Evolutionary conservation across 2,329 filamentous ascomycete genomes (phyloP).

Genomic region (Fusarium decemcellulare): DNA sequence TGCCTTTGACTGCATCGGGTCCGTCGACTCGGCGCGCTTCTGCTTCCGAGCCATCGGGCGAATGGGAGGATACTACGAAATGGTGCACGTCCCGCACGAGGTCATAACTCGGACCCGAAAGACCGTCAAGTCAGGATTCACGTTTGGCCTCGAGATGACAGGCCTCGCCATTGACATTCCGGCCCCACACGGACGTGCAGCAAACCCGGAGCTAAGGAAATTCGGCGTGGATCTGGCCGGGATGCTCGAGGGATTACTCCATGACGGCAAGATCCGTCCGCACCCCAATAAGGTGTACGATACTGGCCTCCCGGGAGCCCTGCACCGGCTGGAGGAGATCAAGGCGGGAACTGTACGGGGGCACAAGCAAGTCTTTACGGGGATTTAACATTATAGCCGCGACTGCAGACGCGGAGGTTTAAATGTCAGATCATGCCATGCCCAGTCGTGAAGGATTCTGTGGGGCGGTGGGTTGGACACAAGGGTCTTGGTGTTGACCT

Average conservation of each 20-base stretch:
- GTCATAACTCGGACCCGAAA: slow-evolving; percentile 11
- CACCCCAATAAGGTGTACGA: slow-evolving; percentile 9
- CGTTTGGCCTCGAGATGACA: slow-evolving; percentile 12
- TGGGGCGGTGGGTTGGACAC: too few relatives aligned
- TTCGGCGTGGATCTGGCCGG: slow-evolving; percentile 12
- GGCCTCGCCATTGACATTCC: slow-evolving; percentile 15
- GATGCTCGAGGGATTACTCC: slow-evolving; percentile 11
- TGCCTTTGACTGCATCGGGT: slow-evolving; percentile 11
- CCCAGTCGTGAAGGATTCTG: too few relatives aligned
- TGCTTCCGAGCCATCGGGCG: slow-evolving; percentile 14
- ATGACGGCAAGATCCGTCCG: slow-evolving; percentile 10
- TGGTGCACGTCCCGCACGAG: slow-evolving; percentile 14
- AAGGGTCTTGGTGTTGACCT: too few relatives aligned
- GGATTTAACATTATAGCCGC: too few relatives aligned
- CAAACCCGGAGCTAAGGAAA: slow-evolving; percentile 13
- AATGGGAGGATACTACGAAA: slow-evolving; percentile 18
- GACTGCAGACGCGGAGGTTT: too few relatives aligned
- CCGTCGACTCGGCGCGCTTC: slow-evolving; percentile 11
- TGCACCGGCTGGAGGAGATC: slow-evolving; percentile 16
- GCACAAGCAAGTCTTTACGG: too few relatives aligned
- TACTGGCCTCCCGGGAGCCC: slow-evolving; percentile 7
- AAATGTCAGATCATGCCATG: too few relatives aligned
- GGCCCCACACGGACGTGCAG: slow-evolving; percentile 3
- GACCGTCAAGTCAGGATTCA: slow-evolving; percentile 17
- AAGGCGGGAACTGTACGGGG: slow-evolving; percentile 7